Base-by-base conservation (phyloP, 495 filamentous ascomycete genomes). In the Aspergillus steynii region DNA sequence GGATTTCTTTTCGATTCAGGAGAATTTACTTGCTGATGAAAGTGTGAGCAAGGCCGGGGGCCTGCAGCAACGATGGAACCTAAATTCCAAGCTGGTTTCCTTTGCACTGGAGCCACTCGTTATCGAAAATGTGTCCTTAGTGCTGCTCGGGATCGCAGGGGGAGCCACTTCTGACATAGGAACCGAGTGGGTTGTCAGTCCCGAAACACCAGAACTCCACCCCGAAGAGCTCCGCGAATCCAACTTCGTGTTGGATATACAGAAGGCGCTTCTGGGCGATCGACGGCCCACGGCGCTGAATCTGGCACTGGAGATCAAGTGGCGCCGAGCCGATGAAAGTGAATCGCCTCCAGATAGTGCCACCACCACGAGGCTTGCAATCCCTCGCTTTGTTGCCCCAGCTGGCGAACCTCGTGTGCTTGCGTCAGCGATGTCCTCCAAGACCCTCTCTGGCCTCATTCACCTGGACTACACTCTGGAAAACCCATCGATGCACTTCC, bases 401-500 rank as follows among this genome's bases (percentile, higher is more conserved):
- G 87, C 85, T 62, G 88, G 87, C 45, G 95, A 99, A 63, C 96
- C 96, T 7, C 88, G 95, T 53, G 92, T 97, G 5, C 83, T 98
- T 0, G 91, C 89, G 9, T 82, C 85, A 0, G 78, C 86, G 8
- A 76, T 76, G 0, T 74, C 85, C 54, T 83, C 69, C 12, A 61
- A 50, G n/a, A 63, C 58, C n/a, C 62, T 80, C 27, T 64, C 81
- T 0, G 74, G 72, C 2, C 60, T 83, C 42, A 74, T 86, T 4
- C 80, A 82, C 46, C 68, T 89, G 25, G 74, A 82, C 29, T 90
- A 96, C 64, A 89, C 86, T 6, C 83, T 98, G 61, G 95, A 99
- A 70, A 99, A 99, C 70, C 90, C 95, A 4, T 96, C 96, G 2
- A 88, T 86, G 68, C 94, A 98, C 68, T 93, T 95, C 72, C 83